Conservation (phyloP, 2,329 filamentous ascomycete genomes). For the Sporothrix phasma region DNA sequence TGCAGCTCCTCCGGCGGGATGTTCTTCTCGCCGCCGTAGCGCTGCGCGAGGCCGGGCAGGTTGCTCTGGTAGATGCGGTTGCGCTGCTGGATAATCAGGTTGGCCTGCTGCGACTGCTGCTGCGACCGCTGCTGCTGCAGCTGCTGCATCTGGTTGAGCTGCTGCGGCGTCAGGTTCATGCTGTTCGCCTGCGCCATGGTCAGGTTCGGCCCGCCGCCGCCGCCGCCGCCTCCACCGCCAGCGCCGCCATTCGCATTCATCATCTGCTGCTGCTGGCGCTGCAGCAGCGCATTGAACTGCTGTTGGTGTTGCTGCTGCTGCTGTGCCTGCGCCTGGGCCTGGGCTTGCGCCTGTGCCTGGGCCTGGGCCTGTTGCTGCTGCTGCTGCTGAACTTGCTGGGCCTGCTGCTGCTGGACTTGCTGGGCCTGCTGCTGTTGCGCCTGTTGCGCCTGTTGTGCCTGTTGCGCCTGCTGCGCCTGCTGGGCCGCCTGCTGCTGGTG, state of each 20-base stretch:
- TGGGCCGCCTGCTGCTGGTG: conserved; percentile 29
- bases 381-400: conserved; percentile 28
- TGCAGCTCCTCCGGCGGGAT: conserved; percentile 38
- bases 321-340: conserved; percentile 19
- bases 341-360: conserved; percentile 27
- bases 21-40: conserved; percentile 34
- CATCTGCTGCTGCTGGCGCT: conserved; percentile 23
- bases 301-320: conserved; percentile 25
- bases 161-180: conserved; percentile 24
- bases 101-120: conserved; percentile 23
- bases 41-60: conserved; percentile 27
- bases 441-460: conserved; percentile 27
- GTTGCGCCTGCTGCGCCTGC: conserved; percentile 20
- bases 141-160: conserved; percentile 24
- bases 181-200: conserved; percentile 20
- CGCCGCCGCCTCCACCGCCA: too few relatives aligned
- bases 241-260: too few relatives aligned
- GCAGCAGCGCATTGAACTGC: conserved; percentile 30
- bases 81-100: conserved; percentile 19
- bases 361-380: conserved; percentile 28
- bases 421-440: conserved; percentile 29
- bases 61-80: conserved; percentile 31
- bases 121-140: conserved; percentile 22
- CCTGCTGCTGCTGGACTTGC: conserved; percentile 27
- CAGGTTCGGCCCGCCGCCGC: conserved; percentile 21